Evolutionary conservation across 2,329 filamentous ascomycete species (phyloP), one percentile per base, ranked within the genome.

Genomic region (Celoporthe dispersa): DNA sequence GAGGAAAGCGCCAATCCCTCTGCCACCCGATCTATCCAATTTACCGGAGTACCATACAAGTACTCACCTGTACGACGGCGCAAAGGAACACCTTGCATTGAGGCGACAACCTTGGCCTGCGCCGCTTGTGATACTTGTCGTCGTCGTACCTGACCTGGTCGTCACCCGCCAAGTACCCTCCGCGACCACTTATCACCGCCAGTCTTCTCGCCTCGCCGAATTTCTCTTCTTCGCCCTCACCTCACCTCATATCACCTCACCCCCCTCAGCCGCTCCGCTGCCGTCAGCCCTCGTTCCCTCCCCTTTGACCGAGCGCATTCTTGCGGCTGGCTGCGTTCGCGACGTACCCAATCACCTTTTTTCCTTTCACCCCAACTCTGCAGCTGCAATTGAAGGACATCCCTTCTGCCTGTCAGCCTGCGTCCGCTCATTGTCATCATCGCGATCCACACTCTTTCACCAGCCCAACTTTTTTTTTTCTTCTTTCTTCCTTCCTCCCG

Each of bases 351-450:
- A 31, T 25, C 53, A 19, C 33, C 11, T 61, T 61, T 61, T 12
- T 59, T 60, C 35, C 12, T 51, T 7, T 7, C 11, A 25, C 22
- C n/a, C 19, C n/a, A 33, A 6, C 25, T 19, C 65, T 67, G 67
- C 68, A 65, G 70, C 67, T 61, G 70, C 70, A 67, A 63, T 71
- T 69, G 67, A 64, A 51, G 41, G 70, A 67, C 55, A n/a, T 39
- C 51, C 66, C 55, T 48, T 53, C 63, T 63, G 35, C 39, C 62
- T 71, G 39, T 39, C 69, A 63, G 62, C 67, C 61, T 71, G 70
- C 67, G 67, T 71, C 68, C 70, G 41, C 48, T 70, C 70, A 48
- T 71, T 71, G 64, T 65, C 44, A 66, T 22, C 31, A 57, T 39
- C n/a, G 22, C n/a, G 22, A 37, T 48, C 35, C n/a, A 37, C 64